A percentile compares a stretch with the other conserved stretches of the same genome.
phyloP scores from a whole-genome alignment of 345 rosid species.

The Aquilaria yunnanensis region DNA sequence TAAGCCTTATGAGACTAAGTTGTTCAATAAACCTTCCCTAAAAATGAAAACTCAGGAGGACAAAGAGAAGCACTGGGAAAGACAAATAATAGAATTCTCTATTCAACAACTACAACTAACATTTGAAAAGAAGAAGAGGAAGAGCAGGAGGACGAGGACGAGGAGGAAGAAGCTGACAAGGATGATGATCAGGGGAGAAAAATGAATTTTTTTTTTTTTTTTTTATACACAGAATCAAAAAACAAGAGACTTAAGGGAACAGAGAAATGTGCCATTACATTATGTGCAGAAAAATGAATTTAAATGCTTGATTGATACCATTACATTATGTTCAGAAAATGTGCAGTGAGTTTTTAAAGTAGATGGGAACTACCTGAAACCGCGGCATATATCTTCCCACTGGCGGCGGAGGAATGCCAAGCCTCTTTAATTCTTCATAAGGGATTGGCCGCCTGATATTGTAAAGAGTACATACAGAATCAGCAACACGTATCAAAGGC shows the following conservation, averaged over 20 bases:
- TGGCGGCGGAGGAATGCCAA: constrained; percentile 90
- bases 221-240: not conserved
- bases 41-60: too few species aligned
- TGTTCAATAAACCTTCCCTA: not conserved
- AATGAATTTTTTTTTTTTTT: too few species aligned
- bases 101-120: too few species aligned
- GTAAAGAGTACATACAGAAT: constrained; percentile 5
- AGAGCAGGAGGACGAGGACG: not conserved
- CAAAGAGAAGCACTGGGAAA: not conserved
- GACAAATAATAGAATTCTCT: not conserved
- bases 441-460: constrained; percentile 70
- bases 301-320: not conserved
- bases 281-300: constrained; percentile 1
- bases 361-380: constrained; percentile 41
- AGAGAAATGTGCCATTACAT: not conserved
- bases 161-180: too few species aligned
- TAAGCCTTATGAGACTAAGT: not conserved
- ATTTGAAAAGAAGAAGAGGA: not conserved
- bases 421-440: constrained; percentile 69
- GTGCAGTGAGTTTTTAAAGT: not conserved
- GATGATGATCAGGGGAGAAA: not conserved
- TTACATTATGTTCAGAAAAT: not conserved
- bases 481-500: constrained; percentile 5
- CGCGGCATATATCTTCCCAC: constrained; percentile 85
- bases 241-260: not conserved